Evolutionary conservation across 257 asterid species (phyloP).

Genomic region (Nicotiana attenuata): DNA sequence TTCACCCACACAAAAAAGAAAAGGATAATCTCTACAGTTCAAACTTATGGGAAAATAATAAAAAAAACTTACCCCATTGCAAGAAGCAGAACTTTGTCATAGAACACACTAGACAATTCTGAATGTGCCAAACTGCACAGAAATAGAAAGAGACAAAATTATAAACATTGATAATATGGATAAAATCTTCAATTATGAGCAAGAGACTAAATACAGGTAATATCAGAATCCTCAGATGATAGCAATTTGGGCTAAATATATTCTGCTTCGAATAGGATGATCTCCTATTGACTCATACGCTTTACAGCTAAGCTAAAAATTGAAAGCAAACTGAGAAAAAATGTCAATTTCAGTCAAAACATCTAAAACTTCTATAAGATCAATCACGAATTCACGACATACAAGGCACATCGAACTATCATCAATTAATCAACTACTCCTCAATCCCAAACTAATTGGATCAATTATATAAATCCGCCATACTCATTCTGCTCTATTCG

Average conservation of each 20-base stretch:
- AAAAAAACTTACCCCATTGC: constrained; percentile 39
- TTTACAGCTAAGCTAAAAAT: not conserved
- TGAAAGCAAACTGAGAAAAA: not conserved
- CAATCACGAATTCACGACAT: not conserved
- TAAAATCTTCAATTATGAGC: not conserved
- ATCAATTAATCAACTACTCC: constrained; percentile 4
- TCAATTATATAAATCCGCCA: not conserved
- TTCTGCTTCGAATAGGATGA: not conserved
- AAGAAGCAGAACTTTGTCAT: constrained; percentile 46
- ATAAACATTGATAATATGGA: not conserved
- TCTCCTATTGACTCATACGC: not conserved
- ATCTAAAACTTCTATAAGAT: not conserved
- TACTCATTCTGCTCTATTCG: not conserved
- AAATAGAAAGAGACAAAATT: not conserved
- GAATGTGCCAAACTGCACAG: constrained; percentile 56
- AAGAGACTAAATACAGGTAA: not conserved
- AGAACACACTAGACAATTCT: constrained; percentile 47
- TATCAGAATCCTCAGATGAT: not conserved
- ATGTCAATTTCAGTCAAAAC: not conserved
- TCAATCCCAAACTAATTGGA: not conserved
- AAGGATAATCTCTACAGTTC: not conserved
- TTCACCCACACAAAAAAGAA: not conserved
- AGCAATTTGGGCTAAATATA: not conserved
- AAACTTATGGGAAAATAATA: not conserved
- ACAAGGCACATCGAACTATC: not conserved